phyloP scores from a whole-genome alignment of 345 rosid genomes.

The Salix viminalis region DNA sequence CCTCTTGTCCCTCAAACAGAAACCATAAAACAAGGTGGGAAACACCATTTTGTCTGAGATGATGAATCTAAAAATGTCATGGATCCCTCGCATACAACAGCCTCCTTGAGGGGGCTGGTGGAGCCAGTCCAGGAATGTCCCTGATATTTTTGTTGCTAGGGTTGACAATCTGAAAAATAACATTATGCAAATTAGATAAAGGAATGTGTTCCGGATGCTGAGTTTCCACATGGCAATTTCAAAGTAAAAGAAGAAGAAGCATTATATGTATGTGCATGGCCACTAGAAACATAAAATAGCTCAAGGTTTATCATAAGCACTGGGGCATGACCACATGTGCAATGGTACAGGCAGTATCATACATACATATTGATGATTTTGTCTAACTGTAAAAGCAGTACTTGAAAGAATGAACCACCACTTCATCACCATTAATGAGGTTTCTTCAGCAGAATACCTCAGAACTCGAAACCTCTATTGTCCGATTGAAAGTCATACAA shows the following conservation, averaged over 20 bases:
- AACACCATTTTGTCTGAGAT: not conserved
- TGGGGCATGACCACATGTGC: not conserved
- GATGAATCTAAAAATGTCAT: constrained; percentile 28
- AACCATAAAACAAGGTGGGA: constrained; percentile 1
- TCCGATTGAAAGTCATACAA: not conserved
- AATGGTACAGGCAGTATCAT: not conserved
- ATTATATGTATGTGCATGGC: not conserved
- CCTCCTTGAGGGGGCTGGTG: constrained; percentile 91
- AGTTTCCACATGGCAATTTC: not conserved
- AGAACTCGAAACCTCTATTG: not conserved
- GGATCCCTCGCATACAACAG: constrained; percentile 49
- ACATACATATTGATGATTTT: not conserved
- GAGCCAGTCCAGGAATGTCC: constrained; percentile 99
- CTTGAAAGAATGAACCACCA: not conserved
- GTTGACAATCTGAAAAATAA: constrained; percentile 63
- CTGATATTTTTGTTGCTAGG: constrained; percentile 85
- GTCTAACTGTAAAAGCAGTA: not conserved
- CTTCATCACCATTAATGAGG: not conserved
- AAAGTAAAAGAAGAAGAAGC: not conserved
- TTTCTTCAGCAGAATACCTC: not conserved
- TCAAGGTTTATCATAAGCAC: not conserved
- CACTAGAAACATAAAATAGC: not conserved
- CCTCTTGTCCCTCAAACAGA: not conserved
- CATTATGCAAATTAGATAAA: constrained; percentile 8
- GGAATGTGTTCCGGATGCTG: not conserved